Percentiles rank a stretch among this genome's conserved stretches.
Conservation (phyloP, 179 eudicot species). For the Monotropa hypopitys region DNA sequence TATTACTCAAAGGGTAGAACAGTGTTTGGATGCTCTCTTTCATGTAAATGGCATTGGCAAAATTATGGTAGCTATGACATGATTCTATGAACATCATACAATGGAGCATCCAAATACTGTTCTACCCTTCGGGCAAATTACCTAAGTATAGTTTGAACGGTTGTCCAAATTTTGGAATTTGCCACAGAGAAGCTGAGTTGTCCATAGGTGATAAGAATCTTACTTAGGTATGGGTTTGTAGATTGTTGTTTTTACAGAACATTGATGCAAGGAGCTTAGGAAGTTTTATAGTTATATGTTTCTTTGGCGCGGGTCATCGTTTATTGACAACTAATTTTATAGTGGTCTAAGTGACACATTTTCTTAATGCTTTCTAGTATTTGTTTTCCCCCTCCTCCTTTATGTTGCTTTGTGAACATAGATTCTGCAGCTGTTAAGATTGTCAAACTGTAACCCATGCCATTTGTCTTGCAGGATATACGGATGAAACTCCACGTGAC, state of each 20-base stretch:
- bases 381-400: not conserved
- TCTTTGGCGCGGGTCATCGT: not conserved
- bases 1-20: not conserved
- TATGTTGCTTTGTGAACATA: not conserved
- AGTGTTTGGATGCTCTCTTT: not conserved
- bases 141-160: not conserved
- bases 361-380: not conserved
- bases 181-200: not conserved
- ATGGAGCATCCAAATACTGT: not conserved
- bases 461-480: constrained; percentile 47
- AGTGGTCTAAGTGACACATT: not conserved
- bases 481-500: constrained; percentile 91
- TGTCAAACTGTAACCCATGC: not conserved
- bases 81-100: too few species aligned
- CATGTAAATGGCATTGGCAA: too few species aligned
- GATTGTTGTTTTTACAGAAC: not conserved
- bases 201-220: not conserved
- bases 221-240: not conserved
- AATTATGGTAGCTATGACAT: too few species aligned
- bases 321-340: not conserved
- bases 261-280: not conserved
- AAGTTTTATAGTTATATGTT: not conserved
- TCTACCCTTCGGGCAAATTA: not conserved
- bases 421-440: not conserved
- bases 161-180: not conserved